A percentile compares a stretch with the other conserved stretches of the same genome.
phyloP scores from a whole-genome alignment of 805 yeast genomes.

The Wickerhamomyces bovis region DNA sequence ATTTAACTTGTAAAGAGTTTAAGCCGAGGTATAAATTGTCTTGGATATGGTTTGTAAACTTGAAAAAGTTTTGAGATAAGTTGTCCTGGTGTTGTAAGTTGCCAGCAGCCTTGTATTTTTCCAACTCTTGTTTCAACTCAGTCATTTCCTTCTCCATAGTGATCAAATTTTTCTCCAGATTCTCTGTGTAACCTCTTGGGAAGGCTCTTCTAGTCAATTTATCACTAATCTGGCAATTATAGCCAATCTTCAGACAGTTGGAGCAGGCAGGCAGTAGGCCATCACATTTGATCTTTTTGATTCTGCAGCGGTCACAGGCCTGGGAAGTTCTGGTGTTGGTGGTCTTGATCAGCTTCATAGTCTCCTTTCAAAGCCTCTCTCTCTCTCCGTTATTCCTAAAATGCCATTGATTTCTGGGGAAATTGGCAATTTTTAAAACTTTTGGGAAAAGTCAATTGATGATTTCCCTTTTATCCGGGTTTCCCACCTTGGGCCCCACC shows the following conservation, averaged over 20 bases:
- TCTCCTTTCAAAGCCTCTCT: background rate
- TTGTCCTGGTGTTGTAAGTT: background rate
- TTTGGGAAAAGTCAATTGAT: too few species aligned
- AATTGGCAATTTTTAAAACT: background rate
- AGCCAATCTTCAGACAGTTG: slow-evolving; percentile 59
- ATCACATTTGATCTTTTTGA: slow-evolving; percentile 72
- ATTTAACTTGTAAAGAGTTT: slow-evolving; percentile 18
- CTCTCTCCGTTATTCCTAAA: background rate
- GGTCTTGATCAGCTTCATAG: slow-evolving; percentile 22
- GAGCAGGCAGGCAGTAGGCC: slow-evolving; percentile 63
- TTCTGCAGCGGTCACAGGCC: slow-evolving; percentile 78
- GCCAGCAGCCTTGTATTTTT: slow-evolving; percentile 16
- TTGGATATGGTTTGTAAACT: slow-evolving; percentile 19
- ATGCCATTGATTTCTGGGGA: background rate
- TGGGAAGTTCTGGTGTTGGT: slow-evolving; percentile 51
- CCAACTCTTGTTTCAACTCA: slow-evolving; percentile 31
- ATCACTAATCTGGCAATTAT: slow-evolving; percentile 67
- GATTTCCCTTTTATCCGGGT: background rate
- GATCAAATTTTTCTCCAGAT: slow-evolving; percentile 56
- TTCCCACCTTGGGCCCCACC: background rate
- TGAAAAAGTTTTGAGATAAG: slow-evolving; percentile 19
- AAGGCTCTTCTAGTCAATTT: slow-evolving; percentile 70
- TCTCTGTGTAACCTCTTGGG: slow-evolving; percentile 78
- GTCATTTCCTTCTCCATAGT: slow-evolving; percentile 53
- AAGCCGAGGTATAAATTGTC: slow-evolving; percentile 22